Conservation (phyloP, 192 early-diverging fungal genomes). For the Entomortierella lignicola region DNA sequence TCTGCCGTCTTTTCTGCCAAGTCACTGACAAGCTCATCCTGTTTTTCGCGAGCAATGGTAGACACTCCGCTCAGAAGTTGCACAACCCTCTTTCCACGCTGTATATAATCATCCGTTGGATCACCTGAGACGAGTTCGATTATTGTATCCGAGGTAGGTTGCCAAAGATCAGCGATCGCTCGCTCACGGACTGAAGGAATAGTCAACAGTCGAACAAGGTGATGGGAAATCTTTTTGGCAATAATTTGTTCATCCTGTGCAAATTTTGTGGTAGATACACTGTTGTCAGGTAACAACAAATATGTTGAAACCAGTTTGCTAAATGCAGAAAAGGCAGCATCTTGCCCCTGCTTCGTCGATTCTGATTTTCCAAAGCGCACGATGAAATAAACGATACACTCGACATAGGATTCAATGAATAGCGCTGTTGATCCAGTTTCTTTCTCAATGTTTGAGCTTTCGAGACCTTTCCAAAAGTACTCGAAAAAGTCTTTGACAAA, state of each 20-base stretch:
- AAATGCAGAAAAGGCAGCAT: conserved; percentile 30
- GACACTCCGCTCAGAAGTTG: conserved; percentile 20
- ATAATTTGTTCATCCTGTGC: conserved; percentile 29
- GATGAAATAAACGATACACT: conserved; percentile 72
- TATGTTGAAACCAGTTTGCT: conserved; percentile 16
- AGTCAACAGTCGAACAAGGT: conserved; percentile 32
- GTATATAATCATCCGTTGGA: conserved; percentile 25
- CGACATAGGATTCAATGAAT: conserved; percentile 71
- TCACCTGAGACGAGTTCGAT: conserved; percentile 26
- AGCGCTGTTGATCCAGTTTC: conserved; percentile 49
- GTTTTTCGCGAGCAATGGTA: conserved; percentile 20
- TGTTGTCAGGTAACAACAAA: conserved; percentile 14
- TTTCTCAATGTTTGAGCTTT: conserved; percentile 59
- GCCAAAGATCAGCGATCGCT: conserved; percentile 21
- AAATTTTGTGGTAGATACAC: conserved; percentile 25
- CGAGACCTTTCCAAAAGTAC: conserved; percentile 69
- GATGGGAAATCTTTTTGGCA: conserved; percentile 28
- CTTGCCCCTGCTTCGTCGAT: conserved; percentile 41
- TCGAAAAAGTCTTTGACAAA: conserved; percentile 72
- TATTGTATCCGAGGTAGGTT: conserved; percentile 26
- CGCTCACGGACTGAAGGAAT: conserved; percentile 47
- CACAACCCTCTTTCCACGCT: conserved; percentile 35
- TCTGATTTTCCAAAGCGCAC: conserved; percentile 53
- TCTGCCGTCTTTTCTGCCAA: conserved; percentile 41
- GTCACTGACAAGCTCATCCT: conserved; percentile 13